Percentiles rank a stretch among this genome's conserved stretches.
These are phyloP conservation scores for Trichophaea hybrida DNA, from an alignment of 2,329 filamentous ascomycete genomes.

Conservation along the genomic window DNA sequence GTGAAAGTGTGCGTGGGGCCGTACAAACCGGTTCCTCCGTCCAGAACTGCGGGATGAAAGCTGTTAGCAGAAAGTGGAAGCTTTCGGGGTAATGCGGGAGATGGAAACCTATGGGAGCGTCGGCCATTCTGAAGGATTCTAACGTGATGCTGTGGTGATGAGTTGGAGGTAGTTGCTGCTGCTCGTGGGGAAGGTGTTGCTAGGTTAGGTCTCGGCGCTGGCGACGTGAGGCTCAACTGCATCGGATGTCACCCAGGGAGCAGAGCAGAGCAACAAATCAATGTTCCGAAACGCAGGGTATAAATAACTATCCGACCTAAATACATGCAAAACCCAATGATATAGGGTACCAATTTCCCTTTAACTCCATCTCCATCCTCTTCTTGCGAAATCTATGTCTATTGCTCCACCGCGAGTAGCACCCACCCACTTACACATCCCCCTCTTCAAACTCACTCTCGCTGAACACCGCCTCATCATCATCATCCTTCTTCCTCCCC, in stretches of 20 bases:
- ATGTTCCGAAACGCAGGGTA: too few relatives aligned
- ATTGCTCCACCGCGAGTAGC: background rate
- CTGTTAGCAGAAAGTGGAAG: background rate
- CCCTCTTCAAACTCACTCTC: background rate
- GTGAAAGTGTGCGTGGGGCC: conserved; percentile 3
- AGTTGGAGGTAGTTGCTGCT: background rate
- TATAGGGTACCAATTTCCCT: background rate
- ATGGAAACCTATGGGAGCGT: conserved; percentile 22
- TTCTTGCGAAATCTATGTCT: background rate
- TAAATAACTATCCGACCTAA: background rate
- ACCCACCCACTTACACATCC: background rate
- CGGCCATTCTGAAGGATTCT: conserved; percentile 13
- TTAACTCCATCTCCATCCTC: background rate
- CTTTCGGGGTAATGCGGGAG: background rate
- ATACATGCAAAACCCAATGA: background rate
- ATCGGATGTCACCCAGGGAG: background rate
- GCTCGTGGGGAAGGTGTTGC: too few relatives aligned
- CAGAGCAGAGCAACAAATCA: too few relatives aligned
- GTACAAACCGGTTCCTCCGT: conserved; percentile 89
- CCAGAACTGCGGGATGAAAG: conserved; percentile 58
- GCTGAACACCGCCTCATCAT: background rate
- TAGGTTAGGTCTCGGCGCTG: background rate
- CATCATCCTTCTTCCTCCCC: conserved; percentile 1
- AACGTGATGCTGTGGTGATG: background rate
- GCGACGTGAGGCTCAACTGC: background rate